Conservation (phyloP, 495 filamentous ascomycete genomes). For the Penicillium silybi region DNA sequence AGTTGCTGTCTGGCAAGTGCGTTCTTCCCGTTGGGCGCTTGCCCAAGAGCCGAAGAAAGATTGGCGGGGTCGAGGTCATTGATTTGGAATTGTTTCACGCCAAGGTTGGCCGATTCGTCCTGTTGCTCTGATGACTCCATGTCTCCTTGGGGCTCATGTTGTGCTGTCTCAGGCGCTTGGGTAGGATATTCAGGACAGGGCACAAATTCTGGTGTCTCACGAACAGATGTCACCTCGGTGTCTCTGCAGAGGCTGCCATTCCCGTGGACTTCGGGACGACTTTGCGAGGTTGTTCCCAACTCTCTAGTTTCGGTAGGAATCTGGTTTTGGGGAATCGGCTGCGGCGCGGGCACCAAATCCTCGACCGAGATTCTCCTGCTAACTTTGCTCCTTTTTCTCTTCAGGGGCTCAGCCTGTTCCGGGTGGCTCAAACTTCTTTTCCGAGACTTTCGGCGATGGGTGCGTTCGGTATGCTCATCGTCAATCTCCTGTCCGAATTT, state of each 20-base stretch:
- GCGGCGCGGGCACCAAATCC: neutral
- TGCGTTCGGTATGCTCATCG: neutral
- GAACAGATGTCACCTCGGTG: neutral
- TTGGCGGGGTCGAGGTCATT: neutral
- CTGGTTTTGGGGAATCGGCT: neutral
- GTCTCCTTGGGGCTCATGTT: neutral
- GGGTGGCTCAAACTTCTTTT: conserved; percentile 1
- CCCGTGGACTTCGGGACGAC: neutral
- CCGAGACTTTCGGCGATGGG: neutral
- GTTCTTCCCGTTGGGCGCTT: neutral
- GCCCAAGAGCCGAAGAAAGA: neutral
- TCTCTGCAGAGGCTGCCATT: neutral
- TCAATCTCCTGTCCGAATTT: conserved; percentile 26
- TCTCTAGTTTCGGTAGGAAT: neutral
- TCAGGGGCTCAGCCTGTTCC: neutral
- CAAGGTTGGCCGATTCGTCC: neutral
- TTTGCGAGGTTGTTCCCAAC: neutral
- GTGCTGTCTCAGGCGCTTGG: neutral
- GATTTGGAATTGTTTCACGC: neutral
- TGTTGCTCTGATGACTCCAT: neutral
- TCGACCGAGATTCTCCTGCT: neutral
- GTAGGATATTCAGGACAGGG: neutral
- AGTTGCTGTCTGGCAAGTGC: neutral
- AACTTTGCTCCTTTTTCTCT: conserved; percentile 17
- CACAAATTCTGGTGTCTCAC: neutral